Conservation (phyloP, 441 rosid genomes). For the Adansonia grandidieri region DNA sequence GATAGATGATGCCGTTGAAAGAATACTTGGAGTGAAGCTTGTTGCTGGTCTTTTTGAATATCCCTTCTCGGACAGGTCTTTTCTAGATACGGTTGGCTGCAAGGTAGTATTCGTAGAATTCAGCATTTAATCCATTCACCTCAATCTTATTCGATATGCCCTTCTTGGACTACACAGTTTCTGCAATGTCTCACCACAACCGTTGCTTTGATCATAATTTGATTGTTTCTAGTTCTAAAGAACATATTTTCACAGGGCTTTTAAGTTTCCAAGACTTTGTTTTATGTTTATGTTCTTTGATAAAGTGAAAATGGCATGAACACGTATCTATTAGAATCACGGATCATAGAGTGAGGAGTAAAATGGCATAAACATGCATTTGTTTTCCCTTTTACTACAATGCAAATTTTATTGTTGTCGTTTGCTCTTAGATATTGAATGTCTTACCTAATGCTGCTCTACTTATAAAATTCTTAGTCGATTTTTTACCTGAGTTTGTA, state of each 20-base stretch:
- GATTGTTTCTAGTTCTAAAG: neutral
- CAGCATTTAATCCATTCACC: neutral
- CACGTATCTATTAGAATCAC: neutral
- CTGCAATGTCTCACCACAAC: neutral
- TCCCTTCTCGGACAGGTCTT: slow-evolving; percentile 74
- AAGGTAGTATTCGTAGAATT: slow-evolving; percentile 47
- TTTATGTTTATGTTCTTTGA: neutral
- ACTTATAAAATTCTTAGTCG: neutral
- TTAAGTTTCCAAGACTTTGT: neutral
- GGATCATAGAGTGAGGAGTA: neutral
- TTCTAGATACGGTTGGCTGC: slow-evolving; percentile 74
- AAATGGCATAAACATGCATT: neutral
- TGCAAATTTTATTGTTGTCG: neutral
- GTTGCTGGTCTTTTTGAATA: slow-evolving; percentile 79
- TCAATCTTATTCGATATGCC: neutral
- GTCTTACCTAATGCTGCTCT: neutral
- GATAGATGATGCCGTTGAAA: slow-evolving; percentile 82
- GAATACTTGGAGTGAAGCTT: slow-evolving; percentile 88
- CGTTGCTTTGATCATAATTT: neutral
- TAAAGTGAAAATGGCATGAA: neutral
- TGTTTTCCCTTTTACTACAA: neutral
- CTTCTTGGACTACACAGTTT: neutral
- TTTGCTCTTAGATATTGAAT: neutral
- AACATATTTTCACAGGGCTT: slow-evolving; percentile 8
- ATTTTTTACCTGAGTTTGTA: neutral